Evolutionary conservation across 345 rosid species (phyloP), one percentile per base, ranked within the genome.

Genomic region (Boechera retrofracta): DNA sequence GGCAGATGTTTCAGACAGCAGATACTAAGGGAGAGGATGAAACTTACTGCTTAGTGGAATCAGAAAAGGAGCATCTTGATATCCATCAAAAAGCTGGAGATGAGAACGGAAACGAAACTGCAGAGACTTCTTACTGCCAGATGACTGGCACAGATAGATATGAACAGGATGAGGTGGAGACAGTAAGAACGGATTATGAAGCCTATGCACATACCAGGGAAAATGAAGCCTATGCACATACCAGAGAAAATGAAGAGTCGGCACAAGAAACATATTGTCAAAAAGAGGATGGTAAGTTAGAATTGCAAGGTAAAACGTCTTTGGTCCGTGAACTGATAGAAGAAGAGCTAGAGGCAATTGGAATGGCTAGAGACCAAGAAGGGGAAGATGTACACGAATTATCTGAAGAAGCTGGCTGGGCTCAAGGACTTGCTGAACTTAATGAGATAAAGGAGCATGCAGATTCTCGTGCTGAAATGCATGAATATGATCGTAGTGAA

Each of bases 321-420:
- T 62, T 52, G 73, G 83, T 69, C 41, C 66, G 69, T 36, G 64
- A 82, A 75, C 85, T 81, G 52, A 81, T 64, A 67, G 83, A 65
- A 74, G 79, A 77, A 71, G 85, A 81, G 60, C 72, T 83, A 59
- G 72, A 74, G 63, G 73, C 72, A 74, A 79, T 9, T 77, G 87
- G 75, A 82, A 64, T 74, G 79, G 81, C 44, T 64, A 76, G 77
- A 66, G 76, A 69, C 68, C 29, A 42, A 71, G 88, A 78, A 67
- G 80, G 72, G 58, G 78, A 67, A 72, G 82, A 76, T 69, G 75
- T 63, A 1, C 71, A 57, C 7, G 80, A 82, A 74, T 81, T 61
- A 56, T 64, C 64, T 81, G 89, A 85, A 69, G 74, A 73, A 67
- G 71, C 78, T 77, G 78, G 66, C 51, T 70, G 83, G 69, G 73